phyloP scores from a whole-genome alignment of 345 rosid genomes.

The Dovyalis caffra region DNA sequence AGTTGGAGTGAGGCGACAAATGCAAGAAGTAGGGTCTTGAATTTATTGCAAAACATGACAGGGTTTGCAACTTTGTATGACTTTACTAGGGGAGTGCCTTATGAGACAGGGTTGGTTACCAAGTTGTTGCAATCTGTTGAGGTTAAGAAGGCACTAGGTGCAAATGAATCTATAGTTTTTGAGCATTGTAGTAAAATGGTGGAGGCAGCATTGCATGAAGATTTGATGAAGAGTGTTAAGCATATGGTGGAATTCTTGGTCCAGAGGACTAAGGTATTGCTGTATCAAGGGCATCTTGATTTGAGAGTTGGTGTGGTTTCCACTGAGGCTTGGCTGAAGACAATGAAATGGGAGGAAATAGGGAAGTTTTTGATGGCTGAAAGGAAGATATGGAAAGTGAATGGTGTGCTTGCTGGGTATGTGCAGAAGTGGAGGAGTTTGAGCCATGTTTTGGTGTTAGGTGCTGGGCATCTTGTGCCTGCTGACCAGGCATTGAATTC shows the following conservation, averaged over 20 bases:
- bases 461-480: constrained; percentile 76
- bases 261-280: constrained; percentile 48
- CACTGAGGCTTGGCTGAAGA: constrained; percentile 73
- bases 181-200: constrained; percentile 52
- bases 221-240: constrained; percentile 77
- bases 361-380: constrained; percentile 46
- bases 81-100: constrained; percentile 42
- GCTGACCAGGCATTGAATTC: constrained; percentile 56
- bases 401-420: constrained; percentile 57
- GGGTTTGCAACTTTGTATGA: constrained; percentile 73
- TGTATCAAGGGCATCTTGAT: constrained; percentile 67
- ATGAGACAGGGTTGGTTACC: constrained; percentile 41
- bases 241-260: constrained; percentile 59
- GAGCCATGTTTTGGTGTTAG: constrained; percentile 52
- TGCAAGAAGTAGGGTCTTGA: constrained; percentile 42
- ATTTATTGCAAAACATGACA: constrained; percentile 51
- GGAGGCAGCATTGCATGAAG: constrained; percentile 36
- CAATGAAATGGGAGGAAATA: constrained; percentile 61
- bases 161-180: constrained; percentile 41
- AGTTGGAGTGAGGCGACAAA: constrained; percentile 67
- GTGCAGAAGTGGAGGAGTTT: constrained; percentile 60
- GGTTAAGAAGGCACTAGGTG: constrained; percentile 48
- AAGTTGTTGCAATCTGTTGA: constrained; percentile 40
- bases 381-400: constrained; percentile 60
- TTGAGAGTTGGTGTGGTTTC: constrained; percentile 70